Conservation (phyloP, 179 eudicot genomes). For the Silene coronaria region DNA sequence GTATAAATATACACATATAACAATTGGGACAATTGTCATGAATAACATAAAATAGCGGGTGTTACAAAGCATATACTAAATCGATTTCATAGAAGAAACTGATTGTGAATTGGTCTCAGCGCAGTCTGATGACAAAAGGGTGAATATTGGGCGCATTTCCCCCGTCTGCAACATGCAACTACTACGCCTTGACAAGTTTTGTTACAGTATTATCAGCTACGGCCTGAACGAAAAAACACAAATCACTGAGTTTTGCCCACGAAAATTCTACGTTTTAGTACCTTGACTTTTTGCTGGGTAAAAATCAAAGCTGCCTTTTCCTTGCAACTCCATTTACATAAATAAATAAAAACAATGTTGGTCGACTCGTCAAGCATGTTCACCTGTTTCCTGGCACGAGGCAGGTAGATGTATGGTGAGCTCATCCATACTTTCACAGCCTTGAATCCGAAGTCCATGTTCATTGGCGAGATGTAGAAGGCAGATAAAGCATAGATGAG, state of each 20-base stretch:
- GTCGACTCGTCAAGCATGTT: neutral
- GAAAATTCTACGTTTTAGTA: neutral
- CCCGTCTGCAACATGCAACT: neutral
- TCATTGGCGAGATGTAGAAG: slow-evolving; percentile 76
- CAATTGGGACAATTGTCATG: neutral
- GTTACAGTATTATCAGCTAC: neutral
- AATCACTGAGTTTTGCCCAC: neutral
- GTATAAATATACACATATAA: neutral
- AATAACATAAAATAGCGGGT: neutral
- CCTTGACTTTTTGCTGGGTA: neutral
- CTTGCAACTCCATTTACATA: no score
- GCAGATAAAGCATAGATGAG: slow-evolving; percentile 77
- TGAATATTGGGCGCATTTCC: neutral
- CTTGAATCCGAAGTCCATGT: slow-evolving; percentile 55
- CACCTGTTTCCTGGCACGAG: slow-evolving; percentile 18
- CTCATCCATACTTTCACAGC: slow-evolving; percentile 50
- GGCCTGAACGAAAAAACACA: neutral
- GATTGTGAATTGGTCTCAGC: neutral
- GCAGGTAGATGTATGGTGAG: slow-evolving; percentile 33
- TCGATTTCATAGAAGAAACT: neutral
- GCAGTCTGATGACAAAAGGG: neutral
- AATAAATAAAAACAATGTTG: neutral
- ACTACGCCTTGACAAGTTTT: neutral
- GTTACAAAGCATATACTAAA: neutral
- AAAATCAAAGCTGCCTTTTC: neutral